Percentiles rank a stretch among this genome's conserved stretches.
phyloP scores from a whole-genome alignment of 169 alveolate species.

The Plasmodium billcollinsi region DNA sequence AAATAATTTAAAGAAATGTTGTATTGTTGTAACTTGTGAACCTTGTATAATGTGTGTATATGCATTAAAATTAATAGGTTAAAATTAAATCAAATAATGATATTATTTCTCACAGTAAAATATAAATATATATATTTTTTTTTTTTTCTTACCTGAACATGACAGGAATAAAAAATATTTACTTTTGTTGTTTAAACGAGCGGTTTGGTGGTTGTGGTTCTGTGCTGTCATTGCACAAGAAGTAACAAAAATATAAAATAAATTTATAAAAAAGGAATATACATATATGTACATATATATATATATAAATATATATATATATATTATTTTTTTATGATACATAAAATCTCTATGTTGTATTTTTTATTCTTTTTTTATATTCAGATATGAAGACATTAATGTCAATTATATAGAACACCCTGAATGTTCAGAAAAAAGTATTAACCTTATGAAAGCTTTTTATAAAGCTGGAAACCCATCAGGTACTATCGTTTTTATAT shows the following conservation, averaged over 20 bases:
- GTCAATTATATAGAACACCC: slow-evolving; percentile 23
- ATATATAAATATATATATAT: background rate
- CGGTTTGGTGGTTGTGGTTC: slow-evolving; percentile 92
- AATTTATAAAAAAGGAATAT: background rate
- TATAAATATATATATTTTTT: background rate
- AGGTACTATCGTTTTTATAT: slow-evolving; percentile 18
- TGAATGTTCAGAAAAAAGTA: slow-evolving; percentile 42
- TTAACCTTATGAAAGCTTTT: slow-evolving; percentile 60
- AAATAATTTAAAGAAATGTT: slow-evolving; percentile 22
- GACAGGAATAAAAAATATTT: slow-evolving; percentile 80
- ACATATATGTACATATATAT: background rate
- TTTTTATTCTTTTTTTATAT: too few relatives aligned
- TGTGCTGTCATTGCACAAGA: slow-evolving; percentile 80
- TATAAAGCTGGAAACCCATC: slow-evolving; percentile 67
- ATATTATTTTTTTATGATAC: too few relatives aligned
- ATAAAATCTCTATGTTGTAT: too few relatives aligned
- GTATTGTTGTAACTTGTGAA: slow-evolving; percentile 84
- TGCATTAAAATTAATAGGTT: slow-evolving; percentile 83
- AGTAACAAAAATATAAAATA: slow-evolving; percentile 21
- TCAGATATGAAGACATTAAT: slow-evolving; percentile 43
- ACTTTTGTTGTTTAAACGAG: slow-evolving; percentile 88
- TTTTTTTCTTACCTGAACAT: slow-evolving; percentile 15
- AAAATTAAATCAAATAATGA: background rate
- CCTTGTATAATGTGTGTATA: slow-evolving; percentile 92
- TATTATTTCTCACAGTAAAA: background rate